phyloP scores from a whole-genome alignment of 352 stramenopile genomes.

The Globisporangium rhizosaccharum region DNA sequence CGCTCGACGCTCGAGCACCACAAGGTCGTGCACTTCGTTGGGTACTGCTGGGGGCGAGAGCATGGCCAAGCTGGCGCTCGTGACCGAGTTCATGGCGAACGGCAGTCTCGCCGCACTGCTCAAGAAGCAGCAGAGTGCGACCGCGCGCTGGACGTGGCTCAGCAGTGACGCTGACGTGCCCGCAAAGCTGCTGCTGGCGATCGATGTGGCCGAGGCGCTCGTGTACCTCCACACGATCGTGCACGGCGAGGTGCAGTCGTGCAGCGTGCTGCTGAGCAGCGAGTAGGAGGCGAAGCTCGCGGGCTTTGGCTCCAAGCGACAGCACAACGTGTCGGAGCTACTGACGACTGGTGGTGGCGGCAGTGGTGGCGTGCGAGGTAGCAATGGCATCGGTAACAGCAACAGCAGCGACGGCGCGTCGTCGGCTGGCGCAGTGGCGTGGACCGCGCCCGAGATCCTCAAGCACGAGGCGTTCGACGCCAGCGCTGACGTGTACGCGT shows the following conservation, averaged over 20 bases:
- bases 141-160: constrained; percentile 11
- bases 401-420: neutral
- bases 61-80: constrained; percentile 17
- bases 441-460: constrained; percentile 27
- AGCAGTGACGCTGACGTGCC: constrained; percentile 19
- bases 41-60: constrained; percentile 20
- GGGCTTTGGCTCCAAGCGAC: constrained; percentile 8
- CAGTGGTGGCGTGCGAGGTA: neutral
- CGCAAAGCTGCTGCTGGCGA: constrained; percentile 21
- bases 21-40: constrained; percentile 19
- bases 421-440: constrained; percentile 19
- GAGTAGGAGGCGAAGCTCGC: constrained; percentile 15
- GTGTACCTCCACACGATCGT: constrained; percentile 31
- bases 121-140: constrained; percentile 1
- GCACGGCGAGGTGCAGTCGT: constrained; percentile 11
- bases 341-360: constrained; percentile 13
- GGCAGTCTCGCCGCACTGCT: constrained; percentile 15
- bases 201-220: constrained; percentile 32
- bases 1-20: constrained; percentile 17
- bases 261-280: constrained; percentile 15
- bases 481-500: constrained; percentile 25
- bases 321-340: constrained; percentile 5
- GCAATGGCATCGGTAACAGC: neutral
- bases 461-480: constrained; percentile 16
- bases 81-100: constrained; percentile 20